Evolutionary conservation across 2,329 filamentous ascomycete genomes (phyloP).

Genomic region (Plenodomus tracheiphilus): DNA sequence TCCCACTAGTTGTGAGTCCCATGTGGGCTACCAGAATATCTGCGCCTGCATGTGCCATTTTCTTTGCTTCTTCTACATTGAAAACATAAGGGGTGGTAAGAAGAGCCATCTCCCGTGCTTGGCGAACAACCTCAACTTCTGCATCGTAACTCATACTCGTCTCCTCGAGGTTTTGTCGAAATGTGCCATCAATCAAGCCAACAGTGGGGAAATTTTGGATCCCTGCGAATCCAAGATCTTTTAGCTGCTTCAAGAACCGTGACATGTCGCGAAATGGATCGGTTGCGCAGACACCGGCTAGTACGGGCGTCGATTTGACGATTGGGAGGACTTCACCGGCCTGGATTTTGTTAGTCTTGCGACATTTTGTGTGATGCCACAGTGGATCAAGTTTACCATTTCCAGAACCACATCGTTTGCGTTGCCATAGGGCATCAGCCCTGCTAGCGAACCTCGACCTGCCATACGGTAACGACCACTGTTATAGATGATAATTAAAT

Average conservation of each 20-base stretch:
- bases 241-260: slow-evolving; percentile 62
- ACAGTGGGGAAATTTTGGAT: slow-evolving; percentile 77
- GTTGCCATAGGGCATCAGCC: slow-evolving; percentile 72
- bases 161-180: slow-evolving; percentile 69
- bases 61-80: slow-evolving; percentile 61
- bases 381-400: slow-evolving; percentile 54
- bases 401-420: slow-evolving; percentile 71
- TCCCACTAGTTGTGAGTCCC: slow-evolving; percentile 67
- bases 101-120: slow-evolving; percentile 63
- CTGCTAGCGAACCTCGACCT: slow-evolving; percentile 68
- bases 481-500: slow-evolving; percentile 74
- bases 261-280: slow-evolving; percentile 69
- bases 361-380: not conserved
- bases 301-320: slow-evolving; percentile 65
- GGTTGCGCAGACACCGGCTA: slow-evolving; percentile 72
- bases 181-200: slow-evolving; percentile 69
- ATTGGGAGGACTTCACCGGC: slow-evolving; percentile 68
- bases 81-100: slow-evolving; percentile 74
- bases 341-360: slow-evolving; percentile 33
- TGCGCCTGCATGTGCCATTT: slow-evolving; percentile 67
- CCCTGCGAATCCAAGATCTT: slow-evolving; percentile 66
- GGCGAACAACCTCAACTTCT: slow-evolving; percentile 68
- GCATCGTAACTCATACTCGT: slow-evolving; percentile 70
- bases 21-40: slow-evolving; percentile 71
- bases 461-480: slow-evolving; percentile 74